Evolutionary conservation across 495 filamentous ascomycete genomes (phyloP).

Genomic region (Penicillium manginii): DNA sequence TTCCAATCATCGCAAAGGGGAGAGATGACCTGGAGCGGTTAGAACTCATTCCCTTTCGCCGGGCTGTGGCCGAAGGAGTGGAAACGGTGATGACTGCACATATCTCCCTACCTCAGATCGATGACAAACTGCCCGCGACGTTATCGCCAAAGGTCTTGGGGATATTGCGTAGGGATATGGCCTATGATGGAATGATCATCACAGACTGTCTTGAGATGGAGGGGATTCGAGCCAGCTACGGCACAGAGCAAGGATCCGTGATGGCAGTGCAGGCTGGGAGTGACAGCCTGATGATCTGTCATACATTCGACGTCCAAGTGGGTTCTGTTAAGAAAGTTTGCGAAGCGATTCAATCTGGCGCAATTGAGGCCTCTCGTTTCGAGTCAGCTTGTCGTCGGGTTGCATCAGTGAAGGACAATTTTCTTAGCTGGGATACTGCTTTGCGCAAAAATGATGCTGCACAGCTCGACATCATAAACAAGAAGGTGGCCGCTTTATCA

Average conservation of each 20-base stretch:
- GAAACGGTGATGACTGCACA: constrained; percentile 51
- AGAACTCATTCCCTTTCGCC: constrained; percentile 47
- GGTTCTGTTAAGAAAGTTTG: constrained; percentile 45
- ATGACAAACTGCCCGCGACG: constrained; percentile 41
- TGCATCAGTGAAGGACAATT: constrained; percentile 38
- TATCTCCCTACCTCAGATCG: constrained; percentile 43
- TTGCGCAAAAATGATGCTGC: constrained; percentile 19
- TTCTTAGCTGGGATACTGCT: constrained; percentile 35
- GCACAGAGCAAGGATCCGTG: constrained; percentile 50
- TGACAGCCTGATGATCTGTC: constrained; percentile 56
- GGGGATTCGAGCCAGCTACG: constrained; percentile 50
- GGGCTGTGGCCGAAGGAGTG: constrained; percentile 45
- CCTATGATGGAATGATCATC: constrained; percentile 44
- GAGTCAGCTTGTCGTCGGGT: constrained; percentile 44
- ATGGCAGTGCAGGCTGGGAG: constrained; percentile 52
- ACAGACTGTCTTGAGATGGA: constrained; percentile 52
- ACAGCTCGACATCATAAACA: constrained; percentile 28
- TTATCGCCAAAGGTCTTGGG: constrained; percentile 39
- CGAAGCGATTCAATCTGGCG: constrained; percentile 44
- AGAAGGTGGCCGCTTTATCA: constrained; percentile 26
- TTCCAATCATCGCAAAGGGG: constrained; percentile 43
- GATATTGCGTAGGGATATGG: constrained; percentile 46
- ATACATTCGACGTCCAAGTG: constrained; percentile 51
- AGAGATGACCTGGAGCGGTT: constrained; percentile 43
- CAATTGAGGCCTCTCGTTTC: constrained; percentile 33